Conservation (phyloP, 2,329 filamentous ascomycete species). For the Cladosporium halotolerans region DNA sequence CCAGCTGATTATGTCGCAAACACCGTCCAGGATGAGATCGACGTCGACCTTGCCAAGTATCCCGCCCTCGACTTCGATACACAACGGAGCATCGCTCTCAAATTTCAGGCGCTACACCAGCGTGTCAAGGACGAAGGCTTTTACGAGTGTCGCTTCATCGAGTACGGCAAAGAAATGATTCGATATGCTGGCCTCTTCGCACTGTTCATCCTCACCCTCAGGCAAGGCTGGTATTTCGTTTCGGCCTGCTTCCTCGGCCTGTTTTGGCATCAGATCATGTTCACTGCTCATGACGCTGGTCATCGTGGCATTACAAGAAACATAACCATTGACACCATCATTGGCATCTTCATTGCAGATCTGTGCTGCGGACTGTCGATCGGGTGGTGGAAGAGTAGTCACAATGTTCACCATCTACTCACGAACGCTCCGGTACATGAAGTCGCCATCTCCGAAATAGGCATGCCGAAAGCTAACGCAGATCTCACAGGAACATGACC, state of each 20-base stretch:
- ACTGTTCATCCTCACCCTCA: constrained; percentile 43
- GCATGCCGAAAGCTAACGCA: neutral
- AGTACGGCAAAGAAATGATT: constrained; percentile 54
- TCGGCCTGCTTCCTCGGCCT: constrained; percentile 55
- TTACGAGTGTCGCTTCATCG: constrained; percentile 53
- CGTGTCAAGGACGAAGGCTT: constrained; percentile 49
- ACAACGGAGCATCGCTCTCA: constrained; percentile 49
- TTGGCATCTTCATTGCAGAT: constrained; percentile 58
- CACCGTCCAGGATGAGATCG: constrained; percentile 33
- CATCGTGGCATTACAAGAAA: constrained; percentile 57
- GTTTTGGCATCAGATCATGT: constrained; percentile 66
- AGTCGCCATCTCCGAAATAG: neutral
- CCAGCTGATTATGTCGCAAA: constrained; percentile 30
- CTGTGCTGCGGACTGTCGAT: constrained; percentile 61
- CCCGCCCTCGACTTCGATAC: constrained; percentile 50
- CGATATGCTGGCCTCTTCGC: constrained; percentile 50
- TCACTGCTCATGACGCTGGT: constrained; percentile 59
- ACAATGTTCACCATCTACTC: constrained; percentile 62
- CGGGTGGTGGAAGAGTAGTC: constrained; percentile 62
- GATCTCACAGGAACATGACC: constrained; percentile 32
- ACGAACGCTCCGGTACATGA: constrained; percentile 52
- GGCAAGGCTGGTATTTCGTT: constrained; percentile 49
- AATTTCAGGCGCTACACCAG: constrained; percentile 53
- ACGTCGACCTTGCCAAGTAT: constrained; percentile 33
- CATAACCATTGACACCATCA: constrained; percentile 52